These are phyloP conservation scores for Diplodia scrobiculata DNA, from an alignment of 2,329 filamentous ascomycete species.

Conservation along the genomic window DNA sequence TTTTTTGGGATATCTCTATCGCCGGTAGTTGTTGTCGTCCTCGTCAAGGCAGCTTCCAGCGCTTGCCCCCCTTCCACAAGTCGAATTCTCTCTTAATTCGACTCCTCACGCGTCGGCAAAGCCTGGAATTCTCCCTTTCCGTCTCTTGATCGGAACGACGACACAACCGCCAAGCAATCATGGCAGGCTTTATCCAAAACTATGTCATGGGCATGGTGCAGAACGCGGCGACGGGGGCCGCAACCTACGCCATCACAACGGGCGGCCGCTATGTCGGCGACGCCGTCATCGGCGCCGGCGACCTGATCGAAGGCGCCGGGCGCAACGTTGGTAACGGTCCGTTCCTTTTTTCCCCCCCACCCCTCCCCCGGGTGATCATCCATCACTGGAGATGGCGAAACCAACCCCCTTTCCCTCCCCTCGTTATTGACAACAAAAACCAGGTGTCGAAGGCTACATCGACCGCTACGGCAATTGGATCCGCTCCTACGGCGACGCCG, in stretches of 20 bases:
- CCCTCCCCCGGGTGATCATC: not conserved
- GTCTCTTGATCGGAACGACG: not conserved
- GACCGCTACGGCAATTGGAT: constrained; percentile 30
- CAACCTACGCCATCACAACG: constrained; percentile 29
- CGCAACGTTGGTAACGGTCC: constrained; percentile 24
- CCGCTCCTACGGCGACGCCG: constrained; percentile 26
- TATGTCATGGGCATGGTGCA: constrained; percentile 26
- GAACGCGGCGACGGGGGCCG: constrained; percentile 22
- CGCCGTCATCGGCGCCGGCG: constrained; percentile 27
- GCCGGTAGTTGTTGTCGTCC: too few species aligned
- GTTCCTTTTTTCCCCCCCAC: not conserved
- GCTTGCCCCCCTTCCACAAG: too few species aligned
- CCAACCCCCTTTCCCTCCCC: too few species aligned
- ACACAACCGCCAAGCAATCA: not conserved
- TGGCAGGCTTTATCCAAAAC: constrained; percentile 26
- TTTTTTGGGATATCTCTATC: too few species aligned
- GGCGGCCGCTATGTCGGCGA: constrained; percentile 28
- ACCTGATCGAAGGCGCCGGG: constrained; percentile 27
- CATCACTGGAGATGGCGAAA: not conserved
- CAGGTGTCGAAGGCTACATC: constrained; percentile 29
- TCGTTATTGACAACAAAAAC: too few species aligned
- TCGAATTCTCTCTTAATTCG: not conserved
- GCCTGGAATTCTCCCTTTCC: not conserved
- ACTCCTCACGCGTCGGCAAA: not conserved
- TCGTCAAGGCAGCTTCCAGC: too few species aligned